Evolutionary conservation across 1,139 yeast genomes (phyloP), one percentile per base, ranked within the genome.

Genomic region (Candida glucosophila): DNA sequence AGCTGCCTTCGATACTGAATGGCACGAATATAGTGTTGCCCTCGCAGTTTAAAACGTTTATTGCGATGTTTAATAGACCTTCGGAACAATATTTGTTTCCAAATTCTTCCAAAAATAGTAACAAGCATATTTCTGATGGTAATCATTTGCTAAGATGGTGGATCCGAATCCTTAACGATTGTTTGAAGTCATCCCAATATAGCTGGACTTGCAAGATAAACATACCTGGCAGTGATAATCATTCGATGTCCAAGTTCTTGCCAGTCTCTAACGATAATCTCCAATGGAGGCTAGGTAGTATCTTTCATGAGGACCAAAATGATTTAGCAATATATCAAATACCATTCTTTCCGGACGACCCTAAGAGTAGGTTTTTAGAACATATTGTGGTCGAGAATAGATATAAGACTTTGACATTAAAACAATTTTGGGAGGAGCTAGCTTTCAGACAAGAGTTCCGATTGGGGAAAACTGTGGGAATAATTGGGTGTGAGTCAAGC

Each of bases 321-420:
- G 55, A 49, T 3, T 32, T 53, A 14, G 95, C 96, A 0, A 72
- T 80, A 6, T 62, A 67, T 31, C 49, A 59, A 17, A 67, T 92
- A 5, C 97, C 98, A 0, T 50, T 86, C 20, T 77, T 88, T 40
- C 95, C 95, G 0, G 98, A 92, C 51, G 99, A 90, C 45, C 99
- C 99, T 2, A 88, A 92, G 49, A 82, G 94, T 1, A 58, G 98
- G 23, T 90, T 90, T 47, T 51, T 92, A 14, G 95, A 86, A 40
- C 82, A 79, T 42, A 52, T 90, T 29, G 82, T 81, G 2, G 77
- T 75, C 5, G 96, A 85, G 34, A 70, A 69, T 29, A 61, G 95
- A 22, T 68, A 71, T 11, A 58, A 58, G 12, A 52, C 52, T 6
- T 62, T 75, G 1, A 49, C 52, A 4, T 40, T 71, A 12, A 41